Conservation (phyloP, 2,329 filamentous ascomycete species). For the Colletotrichum spaethianum region DNA sequence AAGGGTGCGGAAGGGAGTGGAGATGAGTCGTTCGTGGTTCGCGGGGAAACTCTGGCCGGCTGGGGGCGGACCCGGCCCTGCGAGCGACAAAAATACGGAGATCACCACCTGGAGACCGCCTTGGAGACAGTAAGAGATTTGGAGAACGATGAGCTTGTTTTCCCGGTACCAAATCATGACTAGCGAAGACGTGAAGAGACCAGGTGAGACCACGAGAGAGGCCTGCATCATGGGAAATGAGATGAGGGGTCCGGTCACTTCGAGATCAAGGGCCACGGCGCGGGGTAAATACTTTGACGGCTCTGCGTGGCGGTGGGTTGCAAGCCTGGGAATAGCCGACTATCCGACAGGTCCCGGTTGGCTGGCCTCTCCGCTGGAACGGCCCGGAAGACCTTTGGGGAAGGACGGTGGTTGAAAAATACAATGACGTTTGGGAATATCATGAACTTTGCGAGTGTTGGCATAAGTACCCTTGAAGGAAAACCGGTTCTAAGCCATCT, state of each 20-base stretch:
- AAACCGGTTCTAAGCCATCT: slow-evolving; percentile 33
- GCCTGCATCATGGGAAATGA: slow-evolving; percentile 1
- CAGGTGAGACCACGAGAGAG: background rate
- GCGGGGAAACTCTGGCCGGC: slow-evolving; percentile 38
- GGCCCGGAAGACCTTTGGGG: slow-evolving; percentile 5
- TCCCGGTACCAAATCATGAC: slow-evolving; percentile 3
- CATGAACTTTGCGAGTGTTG: background rate
- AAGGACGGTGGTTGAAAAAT: background rate
- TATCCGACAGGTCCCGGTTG: slow-evolving; percentile 28
- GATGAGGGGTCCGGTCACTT: background rate
- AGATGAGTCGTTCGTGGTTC: slow-evolving; percentile 31
- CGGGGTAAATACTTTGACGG: background rate
- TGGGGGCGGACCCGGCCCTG: background rate
- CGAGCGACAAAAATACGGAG: background rate
- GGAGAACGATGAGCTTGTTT: slow-evolving; percentile 15
- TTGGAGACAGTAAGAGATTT: background rate
- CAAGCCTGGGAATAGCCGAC: slow-evolving; percentile 9
- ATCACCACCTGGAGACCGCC: background rate
- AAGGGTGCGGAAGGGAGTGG: slow-evolving; percentile 6
- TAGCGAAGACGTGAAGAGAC: background rate
- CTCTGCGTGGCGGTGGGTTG: background rate
- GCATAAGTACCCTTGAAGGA: background rate
- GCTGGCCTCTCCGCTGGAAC: slow-evolving; percentile 12
- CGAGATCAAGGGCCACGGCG: background rate
- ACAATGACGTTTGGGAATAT: background rate